Conservation (phyloP, 2,329 filamentous ascomycete genomes). For the Pestalotiopsis sp. region DNA sequence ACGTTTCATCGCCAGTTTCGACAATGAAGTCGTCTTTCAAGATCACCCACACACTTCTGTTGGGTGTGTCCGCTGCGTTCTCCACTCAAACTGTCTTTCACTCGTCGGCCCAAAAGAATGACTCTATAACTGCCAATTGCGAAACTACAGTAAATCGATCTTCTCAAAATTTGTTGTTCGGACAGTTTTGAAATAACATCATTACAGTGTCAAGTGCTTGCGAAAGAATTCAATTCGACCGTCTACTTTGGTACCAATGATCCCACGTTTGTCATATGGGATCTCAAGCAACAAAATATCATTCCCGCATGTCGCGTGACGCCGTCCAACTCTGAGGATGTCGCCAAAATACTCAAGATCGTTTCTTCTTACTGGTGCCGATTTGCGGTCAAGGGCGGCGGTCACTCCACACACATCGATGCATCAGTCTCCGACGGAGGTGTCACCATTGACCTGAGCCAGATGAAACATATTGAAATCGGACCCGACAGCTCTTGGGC, state of each 20-base stretch:
- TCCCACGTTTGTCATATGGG: not conserved
- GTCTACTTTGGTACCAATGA: not conserved
- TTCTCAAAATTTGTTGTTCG: too few relatives aligned
- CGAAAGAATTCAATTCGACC: not conserved
- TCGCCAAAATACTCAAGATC: not conserved
- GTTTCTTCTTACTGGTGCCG: not conserved
- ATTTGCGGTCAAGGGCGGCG: not conserved
- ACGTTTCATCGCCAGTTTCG: not conserved
- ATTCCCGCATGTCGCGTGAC: not conserved
- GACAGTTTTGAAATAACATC: not conserved
- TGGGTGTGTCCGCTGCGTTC: not conserved
- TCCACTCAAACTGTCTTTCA: not conserved
- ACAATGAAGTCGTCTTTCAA: not conserved
- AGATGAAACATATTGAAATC: not conserved
- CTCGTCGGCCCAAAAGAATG: not conserved
- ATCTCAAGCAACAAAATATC: not conserved
- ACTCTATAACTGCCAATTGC: not conserved
- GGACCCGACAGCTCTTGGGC: not conserved
- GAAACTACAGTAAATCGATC: not conserved
- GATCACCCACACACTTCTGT: not conserved
- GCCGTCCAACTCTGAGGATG: not conserved
- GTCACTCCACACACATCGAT: not conserved
- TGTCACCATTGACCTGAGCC: not conserved
- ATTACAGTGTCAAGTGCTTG: not conserved
- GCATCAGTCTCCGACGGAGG: not conserved